Evolutionary conservation across 148 eudicot genomes (phyloP).

Genomic region (Heliamphora exappendiculata): DNA sequence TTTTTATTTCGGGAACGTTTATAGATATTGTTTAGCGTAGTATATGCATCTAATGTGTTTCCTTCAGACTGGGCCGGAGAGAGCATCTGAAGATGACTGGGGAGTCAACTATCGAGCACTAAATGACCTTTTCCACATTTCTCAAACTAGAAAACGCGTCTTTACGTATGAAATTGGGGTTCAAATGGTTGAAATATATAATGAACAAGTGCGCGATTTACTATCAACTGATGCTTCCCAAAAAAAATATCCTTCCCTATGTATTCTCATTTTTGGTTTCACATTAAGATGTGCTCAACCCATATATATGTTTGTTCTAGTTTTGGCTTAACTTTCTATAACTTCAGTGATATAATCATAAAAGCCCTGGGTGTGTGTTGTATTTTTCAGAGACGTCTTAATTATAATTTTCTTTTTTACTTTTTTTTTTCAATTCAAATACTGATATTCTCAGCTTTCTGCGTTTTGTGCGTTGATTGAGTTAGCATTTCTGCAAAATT

Average conservation of each 20-base stretch:
- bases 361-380: background rate
- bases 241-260: slow-evolving; percentile 29
- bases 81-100: slow-evolving; percentile 28
- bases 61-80: slow-evolving; percentile 27
- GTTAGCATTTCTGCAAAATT: background rate
- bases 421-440: too few relatives aligned
- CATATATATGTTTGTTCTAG: background rate
- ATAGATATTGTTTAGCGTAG: background rate
- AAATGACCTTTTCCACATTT: slow-evolving; percentile 32
- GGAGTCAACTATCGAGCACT: slow-evolving; percentile 37
- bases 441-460: background rate
- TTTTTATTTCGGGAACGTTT: background rate
- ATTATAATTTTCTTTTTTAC: too few relatives aligned
- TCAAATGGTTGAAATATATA: slow-evolving; percentile 37
- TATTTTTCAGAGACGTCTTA: background rate
- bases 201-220: slow-evolving; percentile 38
- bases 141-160: slow-evolving; percentile 20
- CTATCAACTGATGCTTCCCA: slow-evolving; percentile 26
- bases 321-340: background rate
- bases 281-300: background rate
- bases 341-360: background rate
- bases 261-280: background rate
- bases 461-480: background rate
- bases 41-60: background rate
- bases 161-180: slow-evolving; percentile 24